Evolutionary conservation across 2,329 filamentous ascomycete genomes (phyloP).

Genomic region (Diaporthe vaccinii): DNA sequence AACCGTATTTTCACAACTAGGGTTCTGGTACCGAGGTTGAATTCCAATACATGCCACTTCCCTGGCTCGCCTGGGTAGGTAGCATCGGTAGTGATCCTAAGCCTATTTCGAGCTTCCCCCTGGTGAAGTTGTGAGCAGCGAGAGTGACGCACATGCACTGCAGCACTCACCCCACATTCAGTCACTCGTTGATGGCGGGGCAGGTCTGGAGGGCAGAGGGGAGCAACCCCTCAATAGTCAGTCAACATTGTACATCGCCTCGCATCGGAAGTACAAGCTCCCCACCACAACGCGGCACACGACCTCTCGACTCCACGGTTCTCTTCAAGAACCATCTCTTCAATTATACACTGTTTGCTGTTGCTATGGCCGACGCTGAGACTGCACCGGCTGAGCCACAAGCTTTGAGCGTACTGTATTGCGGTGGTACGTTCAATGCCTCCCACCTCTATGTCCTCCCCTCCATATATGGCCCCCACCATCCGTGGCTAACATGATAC

Average conservation of each 20-base stretch:
- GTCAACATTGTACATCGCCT: background rate
- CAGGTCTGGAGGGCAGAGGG: background rate
- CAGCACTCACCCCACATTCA: slow-evolving; percentile 12
- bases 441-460: slow-evolving; percentile 38
- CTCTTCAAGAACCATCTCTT: slow-evolving; percentile 1
- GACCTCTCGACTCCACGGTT: slow-evolving; percentile 2
- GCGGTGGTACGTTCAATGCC: slow-evolving; percentile 64
- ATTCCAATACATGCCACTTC: too few species aligned
- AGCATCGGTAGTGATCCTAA: background rate
- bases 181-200: slow-evolving; percentile 8
- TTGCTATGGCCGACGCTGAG: slow-evolving; percentile 68
- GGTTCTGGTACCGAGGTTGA: too few species aligned
- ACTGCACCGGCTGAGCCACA: slow-evolving; percentile 60
- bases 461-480: slow-evolving; percentile 14
- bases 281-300: slow-evolving; percentile 4
- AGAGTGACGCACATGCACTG: slow-evolving; percentile 22
- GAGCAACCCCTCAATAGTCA: slow-evolving; percentile 19
- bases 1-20: too few species aligned
- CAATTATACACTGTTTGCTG: slow-evolving; percentile 33
- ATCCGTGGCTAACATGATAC: slow-evolving; percentile 39
- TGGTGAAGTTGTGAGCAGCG: background rate
- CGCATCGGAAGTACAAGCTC: slow-evolving; percentile 14
- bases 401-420: slow-evolving; percentile 67
- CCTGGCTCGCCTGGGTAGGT: too few species aligned
- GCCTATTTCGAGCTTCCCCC: background rate